Evolutionary conservation across 805 yeast species (phyloP).

Genomic region (Starmerella asiatica): DNA sequence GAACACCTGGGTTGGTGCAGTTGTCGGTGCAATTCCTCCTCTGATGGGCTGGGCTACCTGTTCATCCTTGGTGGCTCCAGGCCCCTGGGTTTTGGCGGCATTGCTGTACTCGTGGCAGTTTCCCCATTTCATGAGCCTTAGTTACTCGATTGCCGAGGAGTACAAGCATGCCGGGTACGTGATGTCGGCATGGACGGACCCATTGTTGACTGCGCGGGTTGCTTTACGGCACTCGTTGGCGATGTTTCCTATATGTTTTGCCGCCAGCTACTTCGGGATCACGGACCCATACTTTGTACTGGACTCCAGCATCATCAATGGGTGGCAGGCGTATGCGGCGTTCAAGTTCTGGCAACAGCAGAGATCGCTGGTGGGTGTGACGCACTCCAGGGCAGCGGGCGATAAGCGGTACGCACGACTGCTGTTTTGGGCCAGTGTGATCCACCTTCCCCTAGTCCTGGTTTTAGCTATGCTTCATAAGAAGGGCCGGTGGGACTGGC

Average conservation of each 20-base stretch:
- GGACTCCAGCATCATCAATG: conserved; percentile 74
- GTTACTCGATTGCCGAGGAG: conserved; percentile 77
- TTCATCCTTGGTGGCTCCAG: conserved; percentile 53
- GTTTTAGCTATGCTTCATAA: conserved; percentile 90
- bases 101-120: conserved; percentile 95
- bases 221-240: conserved; percentile 78
- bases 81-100: conserved; percentile 88
- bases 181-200: conserved; percentile 93
- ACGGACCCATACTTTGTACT: conserved; percentile 68
- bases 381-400: conserved; percentile 15
- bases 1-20: conserved; percentile 97
- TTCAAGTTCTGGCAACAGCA: conserved; percentile 80
- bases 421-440: conserved; percentile 85
- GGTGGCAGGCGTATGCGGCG: conserved; percentile 73
- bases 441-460: conserved; percentile 83
- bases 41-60: conserved; percentile 99
- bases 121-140: conserved; percentile 89
- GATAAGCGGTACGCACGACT: conserved; percentile 62
- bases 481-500: conserved; percentile 85
- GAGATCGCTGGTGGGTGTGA: conserved; percentile 28
- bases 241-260: conserved; percentile 88
- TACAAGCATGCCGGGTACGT: conserved; percentile 88
- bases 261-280: conserved; percentile 60
- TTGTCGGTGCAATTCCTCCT: conserved; percentile 98
- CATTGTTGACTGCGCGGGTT: conserved; percentile 82